Evolutionary conservation across 331 rosid species (phyloP), one percentile per base, ranked within the genome.

Genomic region (Phaseolus coccineus): DNA sequence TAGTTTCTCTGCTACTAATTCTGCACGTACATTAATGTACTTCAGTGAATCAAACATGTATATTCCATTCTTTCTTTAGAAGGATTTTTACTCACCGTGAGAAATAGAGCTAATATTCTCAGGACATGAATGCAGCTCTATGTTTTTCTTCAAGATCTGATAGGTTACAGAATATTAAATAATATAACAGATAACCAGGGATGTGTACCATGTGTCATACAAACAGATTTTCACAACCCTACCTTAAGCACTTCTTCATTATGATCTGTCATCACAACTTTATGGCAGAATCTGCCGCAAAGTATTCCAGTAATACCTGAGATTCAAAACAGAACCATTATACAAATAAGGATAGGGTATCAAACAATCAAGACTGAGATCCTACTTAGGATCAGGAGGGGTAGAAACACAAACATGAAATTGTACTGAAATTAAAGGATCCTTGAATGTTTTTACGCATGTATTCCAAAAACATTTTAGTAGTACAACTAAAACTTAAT

Each of bases 211-310:
- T 73, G 84, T 15, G 62, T 57, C 39, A 39, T 30, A 52, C 67
- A 35, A 78, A 69, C 70, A 72, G 66, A 84, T 64, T 72, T 69
- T 67, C 78, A 64, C 75, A 62, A 81, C 50, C 89, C 83, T 83
- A 87, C 98, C 98, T 91, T 92, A 25, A 94, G 88, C 51, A 94
- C 97, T 92, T 94, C 97, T 8, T 94, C 97, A 76, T 89, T 94
- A 83, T 94, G 96, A 77, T 94, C 97, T 39, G 98, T 92, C 81
- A 92, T 76, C 71, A 94, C 94, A 76, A 94, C 85, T 84, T 91
- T 72, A 56, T 35, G 80, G 89, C 98, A 94, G 88, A 90, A 94
- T 86, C 91, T 91, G 87, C 97, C 83, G 80, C 97, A 92, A 52
- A 92, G 95, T 82, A 89, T 84, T 75, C 97, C 98, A 6, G 97